These are phyloP conservation scores for Penicillium janthinellum DNA, from an alignment of 2,329 filamentous ascomycete genomes.

Conservation along the genomic window DNA sequence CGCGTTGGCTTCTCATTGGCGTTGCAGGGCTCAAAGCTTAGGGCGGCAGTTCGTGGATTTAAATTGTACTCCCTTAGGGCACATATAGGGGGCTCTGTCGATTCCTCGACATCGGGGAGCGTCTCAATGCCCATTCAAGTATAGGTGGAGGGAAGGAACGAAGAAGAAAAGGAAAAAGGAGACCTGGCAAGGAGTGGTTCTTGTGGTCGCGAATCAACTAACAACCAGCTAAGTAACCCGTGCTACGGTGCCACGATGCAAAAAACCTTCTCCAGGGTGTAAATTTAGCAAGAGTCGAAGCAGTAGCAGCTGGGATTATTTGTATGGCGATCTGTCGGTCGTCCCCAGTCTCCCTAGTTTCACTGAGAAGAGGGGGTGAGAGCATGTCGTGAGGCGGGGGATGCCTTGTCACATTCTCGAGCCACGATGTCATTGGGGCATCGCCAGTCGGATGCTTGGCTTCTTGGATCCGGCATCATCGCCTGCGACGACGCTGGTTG, in stretches of 20 bases:
- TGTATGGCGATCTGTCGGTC: slow-evolving; percentile 6
- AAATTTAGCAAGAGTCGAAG: not conserved
- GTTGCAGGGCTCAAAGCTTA: slow-evolving; percentile 20
- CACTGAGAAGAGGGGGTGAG: slow-evolving; percentile 11
- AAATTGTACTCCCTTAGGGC: slow-evolving; percentile 30
- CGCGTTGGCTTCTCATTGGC: slow-evolving; percentile 21
- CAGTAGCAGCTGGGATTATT: slow-evolving; percentile 2
- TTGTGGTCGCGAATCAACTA: slow-evolving; percentile 2
- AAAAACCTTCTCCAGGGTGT: not conserved
- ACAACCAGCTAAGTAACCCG: slow-evolving; percentile 3
- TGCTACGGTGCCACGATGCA: not conserved
- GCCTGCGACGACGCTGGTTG: slow-evolving; percentile 8
- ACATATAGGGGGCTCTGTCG: slow-evolving; percentile 45
- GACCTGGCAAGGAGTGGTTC: not conserved
- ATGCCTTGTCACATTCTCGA: slow-evolving; percentile 8
- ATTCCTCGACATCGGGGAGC: slow-evolving; percentile 45
- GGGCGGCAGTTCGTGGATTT: slow-evolving; percentile 16
- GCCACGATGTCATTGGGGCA: slow-evolving; percentile 21
- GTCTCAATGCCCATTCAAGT: slow-evolving; percentile 47
- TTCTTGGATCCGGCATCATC: slow-evolving; percentile 7
- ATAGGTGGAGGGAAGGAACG: slow-evolving; percentile 7
- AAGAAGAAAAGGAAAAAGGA: not conserved
- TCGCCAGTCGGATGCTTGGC: slow-evolving; percentile 17
- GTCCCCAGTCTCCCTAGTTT: not conserved
- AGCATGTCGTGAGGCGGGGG: slow-evolving; percentile 15